Evolutionary conservation across 1,139 yeast genomes (phyloP), one percentile per base, ranked within the genome.

Genomic region (Hemisphaericaspora xylofermentans): DNA sequence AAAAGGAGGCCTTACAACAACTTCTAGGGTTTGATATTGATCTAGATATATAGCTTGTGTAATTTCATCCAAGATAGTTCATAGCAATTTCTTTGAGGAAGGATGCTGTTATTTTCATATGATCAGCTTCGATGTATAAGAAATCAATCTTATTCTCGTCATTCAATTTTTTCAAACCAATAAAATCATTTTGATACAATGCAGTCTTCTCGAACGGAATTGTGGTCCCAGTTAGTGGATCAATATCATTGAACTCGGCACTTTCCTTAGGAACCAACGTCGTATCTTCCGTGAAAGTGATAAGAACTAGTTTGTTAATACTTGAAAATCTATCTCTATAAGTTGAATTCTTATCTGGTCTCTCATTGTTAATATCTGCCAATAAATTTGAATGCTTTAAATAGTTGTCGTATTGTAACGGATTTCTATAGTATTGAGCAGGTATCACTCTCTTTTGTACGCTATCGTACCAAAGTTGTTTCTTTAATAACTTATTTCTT

Each of bases 351-450:
- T 48, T 39, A 46, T 50, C 42, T 13, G 51, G 58, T 3, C 53
- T 49, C 45, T 87, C 95, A 51, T 85, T 86, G 56, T 87, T 87
- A 35, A 83, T 60, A 47, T 75, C 82, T 1, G 84, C 89, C 38
- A 87, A 61, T 48, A 79, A 82, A 30, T 60, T 58, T 2, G 85
- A 79, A 45, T 75, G 63, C 25, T 66, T 61, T 45, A 78, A 53
- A 53, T 82, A 83, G 27, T 62, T 56, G 0, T 69, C 78, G 41
- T 70, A 66, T 18, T 77, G 68, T 13, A 50, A 50, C 5, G 76
- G 74, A 52, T 77, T 81, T 45, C 95, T 67, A 59, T 80, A 87
- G 56, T 84, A 87, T 54, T 86, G 95, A 0, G 95, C 94, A 6
- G 88, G 84, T 1, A 86, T 65, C 2, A 84, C 62, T 7, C 74